Conservation (phyloP, 2,329 filamentous ascomycete genomes). For the Microdochium nivale region DNA sequence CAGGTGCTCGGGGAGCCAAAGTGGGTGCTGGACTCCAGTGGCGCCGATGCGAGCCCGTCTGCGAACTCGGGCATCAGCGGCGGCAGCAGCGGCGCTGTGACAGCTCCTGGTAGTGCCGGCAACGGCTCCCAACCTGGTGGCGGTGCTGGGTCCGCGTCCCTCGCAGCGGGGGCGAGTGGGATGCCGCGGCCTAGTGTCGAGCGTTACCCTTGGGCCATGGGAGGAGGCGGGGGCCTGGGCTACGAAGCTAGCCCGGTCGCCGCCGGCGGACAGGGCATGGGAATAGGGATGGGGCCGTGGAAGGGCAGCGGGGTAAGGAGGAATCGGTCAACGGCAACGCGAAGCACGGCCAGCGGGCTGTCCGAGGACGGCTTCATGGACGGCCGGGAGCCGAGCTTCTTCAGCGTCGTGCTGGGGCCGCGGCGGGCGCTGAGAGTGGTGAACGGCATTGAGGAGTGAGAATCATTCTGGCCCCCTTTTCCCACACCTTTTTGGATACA, state of each 20-base stretch:
- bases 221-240: neutral
- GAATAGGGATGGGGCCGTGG: conserved; percentile 7
- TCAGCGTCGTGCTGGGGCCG: conserved; percentile 60
- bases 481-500: too few relatives aligned
- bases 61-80: neutral
- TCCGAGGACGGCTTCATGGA: conserved; percentile 28
- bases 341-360: conserved; percentile 23
- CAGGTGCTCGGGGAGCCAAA: conserved; percentile 11
- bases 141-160: conserved; percentile 4
- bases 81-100: neutral
- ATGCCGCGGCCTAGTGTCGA: conserved; percentile 17
- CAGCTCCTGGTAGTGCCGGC: neutral
- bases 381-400: conserved; percentile 59
- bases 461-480: neutral
- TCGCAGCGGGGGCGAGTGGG: conserved; percentile 1
- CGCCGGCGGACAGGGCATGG: conserved; percentile 11
- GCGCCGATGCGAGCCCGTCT: conserved; percentile 14
- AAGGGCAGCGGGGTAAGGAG: conserved; percentile 9
- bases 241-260: conserved; percentile 8
- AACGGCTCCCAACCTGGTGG: neutral
- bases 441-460: conserved; percentile 36
- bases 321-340: conserved; percentile 22
- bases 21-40: conserved; percentile 5
- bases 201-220: conserved; percentile 10
- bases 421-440: conserved; percentile 61